These are phyloP conservation scores for Furcasterigmium furcatum DNA, from an alignment of 2,329 filamentous ascomycete genomes.

Conservation along the genomic window DNA sequence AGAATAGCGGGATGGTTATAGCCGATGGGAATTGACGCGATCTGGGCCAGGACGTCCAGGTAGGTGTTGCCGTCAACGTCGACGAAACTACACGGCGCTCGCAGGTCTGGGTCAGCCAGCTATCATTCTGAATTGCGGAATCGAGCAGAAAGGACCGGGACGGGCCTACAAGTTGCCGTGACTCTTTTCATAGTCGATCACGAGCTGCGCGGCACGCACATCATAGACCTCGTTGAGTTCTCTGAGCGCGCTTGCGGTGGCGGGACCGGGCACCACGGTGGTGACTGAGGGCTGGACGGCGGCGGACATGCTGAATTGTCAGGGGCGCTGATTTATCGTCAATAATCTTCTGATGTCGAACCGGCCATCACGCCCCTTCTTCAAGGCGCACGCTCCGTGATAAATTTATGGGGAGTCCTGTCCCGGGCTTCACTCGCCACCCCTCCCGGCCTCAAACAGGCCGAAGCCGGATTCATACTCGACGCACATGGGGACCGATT, in stretches of 20 bases:
- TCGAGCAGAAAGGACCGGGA: not conserved
- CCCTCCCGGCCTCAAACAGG: too few species aligned
- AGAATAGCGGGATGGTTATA: constrained; percentile 75
- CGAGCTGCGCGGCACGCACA: constrained; percentile 47
- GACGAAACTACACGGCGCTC: constrained; percentile 39
- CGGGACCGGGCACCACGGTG: constrained; percentile 35
- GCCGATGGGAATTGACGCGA: constrained; percentile 79
- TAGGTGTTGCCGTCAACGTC: constrained; percentile 47
- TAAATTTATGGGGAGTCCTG: too few species aligned
- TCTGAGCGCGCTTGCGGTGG: constrained; percentile 32
- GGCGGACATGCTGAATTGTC: too few species aligned
- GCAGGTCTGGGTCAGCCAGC: not conserved
- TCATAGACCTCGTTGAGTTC: constrained; percentile 47
- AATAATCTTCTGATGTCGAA: too few species aligned
- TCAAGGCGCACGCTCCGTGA: too few species aligned
- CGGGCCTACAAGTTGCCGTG: constrained; percentile 41
- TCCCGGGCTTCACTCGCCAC: too few species aligned
- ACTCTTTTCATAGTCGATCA: constrained; percentile 50
- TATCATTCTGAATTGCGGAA: too few species aligned
- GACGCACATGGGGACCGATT: too few species aligned
- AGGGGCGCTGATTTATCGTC: too few species aligned
- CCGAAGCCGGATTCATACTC: too few species aligned
- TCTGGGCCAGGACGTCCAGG: constrained; percentile 57
- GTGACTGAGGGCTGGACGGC: constrained; percentile 26
- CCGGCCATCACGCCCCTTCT: too few species aligned